Conservation (phyloP, 148 eudicot species). For the Tetragonia tetragonoides region DNA sequence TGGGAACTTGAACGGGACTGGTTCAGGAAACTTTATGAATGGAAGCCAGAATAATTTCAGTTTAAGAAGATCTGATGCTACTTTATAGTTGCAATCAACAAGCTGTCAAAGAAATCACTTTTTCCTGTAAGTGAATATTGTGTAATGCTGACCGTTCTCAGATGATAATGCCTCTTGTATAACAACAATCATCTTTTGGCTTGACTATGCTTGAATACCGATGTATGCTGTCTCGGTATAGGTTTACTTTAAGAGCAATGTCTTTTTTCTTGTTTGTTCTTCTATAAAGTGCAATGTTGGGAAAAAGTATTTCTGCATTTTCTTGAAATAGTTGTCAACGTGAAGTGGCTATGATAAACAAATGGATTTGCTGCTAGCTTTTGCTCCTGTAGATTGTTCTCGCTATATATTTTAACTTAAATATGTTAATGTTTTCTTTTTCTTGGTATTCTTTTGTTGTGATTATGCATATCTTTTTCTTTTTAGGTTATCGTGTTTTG, state of each 20-base stretch:
- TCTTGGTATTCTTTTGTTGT: neutral
- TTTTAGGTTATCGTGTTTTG: slow-evolving; percentile 87
- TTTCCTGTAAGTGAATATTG: slow-evolving; percentile 67
- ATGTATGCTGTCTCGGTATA: neutral
- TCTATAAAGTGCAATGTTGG: neutral
- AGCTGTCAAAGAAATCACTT: slow-evolving; percentile 73
- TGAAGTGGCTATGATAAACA: neutral
- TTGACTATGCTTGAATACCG: neutral
- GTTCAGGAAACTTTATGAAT: slow-evolving; percentile 41
- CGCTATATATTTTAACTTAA: slow-evolving; percentile 1
- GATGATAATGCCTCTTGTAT: neutral
- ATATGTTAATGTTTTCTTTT: neutral
- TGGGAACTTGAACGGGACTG: slow-evolving; percentile 47
- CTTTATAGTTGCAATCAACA: slow-evolving; percentile 71
- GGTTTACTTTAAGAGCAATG: neutral
- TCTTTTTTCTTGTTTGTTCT: no score
- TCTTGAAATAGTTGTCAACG: neutral
- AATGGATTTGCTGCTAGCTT: neutral
- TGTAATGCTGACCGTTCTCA: slow-evolving; percentile 11
- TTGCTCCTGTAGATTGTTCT: neutral
- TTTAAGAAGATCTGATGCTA: slow-evolving; percentile 75
- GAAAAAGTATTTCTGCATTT: neutral
- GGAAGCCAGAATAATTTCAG: slow-evolving; percentile 54
- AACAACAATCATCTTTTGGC: slow-evolving; percentile 4
- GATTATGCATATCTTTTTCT: neutral